Conservation (phyloP, 345 rosid species). For the Ailanthus altissimus region DNA sequence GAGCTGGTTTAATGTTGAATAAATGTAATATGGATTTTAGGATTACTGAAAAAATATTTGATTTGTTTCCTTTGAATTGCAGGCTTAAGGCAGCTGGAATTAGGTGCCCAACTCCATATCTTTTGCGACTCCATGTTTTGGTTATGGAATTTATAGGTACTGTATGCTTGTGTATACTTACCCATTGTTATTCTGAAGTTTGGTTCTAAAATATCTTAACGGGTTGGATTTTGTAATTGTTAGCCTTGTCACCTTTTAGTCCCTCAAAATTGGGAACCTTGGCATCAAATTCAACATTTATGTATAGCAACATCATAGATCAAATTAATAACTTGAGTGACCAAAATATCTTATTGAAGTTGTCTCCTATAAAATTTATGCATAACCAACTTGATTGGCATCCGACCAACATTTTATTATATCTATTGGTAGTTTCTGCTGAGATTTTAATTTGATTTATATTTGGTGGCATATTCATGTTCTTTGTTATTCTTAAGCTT, state of each 20-base stretch:
- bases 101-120: slow-evolving; percentile 75
- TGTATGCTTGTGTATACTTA: not conserved
- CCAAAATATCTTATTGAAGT: not conserved
- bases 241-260: slow-evolving; percentile 1
- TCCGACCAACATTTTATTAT: not conserved
- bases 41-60: not conserved
- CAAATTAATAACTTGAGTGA: not conserved
- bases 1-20: not conserved
- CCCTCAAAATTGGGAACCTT: not conserved
- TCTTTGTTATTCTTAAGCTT: not conserved
- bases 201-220: slow-evolving; percentile 2
- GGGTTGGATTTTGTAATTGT: not conserved
- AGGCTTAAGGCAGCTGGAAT: slow-evolving; percentile 94
- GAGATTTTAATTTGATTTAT: not conserved
- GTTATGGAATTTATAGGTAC: slow-evolving; percentile 99
- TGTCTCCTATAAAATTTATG: not conserved
- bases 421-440: not conserved
- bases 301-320: not conserved
- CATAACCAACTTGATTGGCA: not conserved
- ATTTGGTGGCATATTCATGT: not conserved
- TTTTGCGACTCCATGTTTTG: slow-evolving; percentile 85
- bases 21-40: not conserved
- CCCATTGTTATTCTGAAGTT: not conserved
- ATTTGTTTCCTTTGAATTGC: slow-evolving; percentile 28
- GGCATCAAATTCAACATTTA: not conserved